These are phyloP conservation scores for Calonectria hongkongensis DNA, from an alignment of 2,329 filamentous ascomycete species.

Conservation along the genomic window DNA sequence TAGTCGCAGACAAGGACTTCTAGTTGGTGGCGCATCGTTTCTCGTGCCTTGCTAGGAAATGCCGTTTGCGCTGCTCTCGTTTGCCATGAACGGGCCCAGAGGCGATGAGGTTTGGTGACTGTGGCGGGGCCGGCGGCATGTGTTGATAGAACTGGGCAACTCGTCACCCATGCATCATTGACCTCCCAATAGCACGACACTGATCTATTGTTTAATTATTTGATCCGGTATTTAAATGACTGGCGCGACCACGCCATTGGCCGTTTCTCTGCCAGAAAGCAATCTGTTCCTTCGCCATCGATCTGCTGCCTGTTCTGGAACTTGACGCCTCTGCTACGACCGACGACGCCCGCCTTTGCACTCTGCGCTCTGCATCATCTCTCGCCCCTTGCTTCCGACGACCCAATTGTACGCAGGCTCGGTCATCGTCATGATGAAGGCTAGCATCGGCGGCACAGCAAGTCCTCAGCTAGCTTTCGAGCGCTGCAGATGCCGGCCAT, in stretches of 20 bases:
- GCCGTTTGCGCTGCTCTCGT: slow-evolving; percentile 15
- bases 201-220: slow-evolving; percentile 2
- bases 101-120: slow-evolving; percentile 16
- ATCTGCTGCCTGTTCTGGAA: background rate
- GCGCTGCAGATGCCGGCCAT: slow-evolving; percentile 20
- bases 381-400: background rate
- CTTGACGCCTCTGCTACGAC: background rate
- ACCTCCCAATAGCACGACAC: background rate
- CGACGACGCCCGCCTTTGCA: background rate
- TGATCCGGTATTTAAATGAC: background rate
- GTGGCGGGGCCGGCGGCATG: slow-evolving; percentile 22
- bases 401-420: background rate
- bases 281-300: background rate
- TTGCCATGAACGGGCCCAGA: slow-evolving; percentile 1
- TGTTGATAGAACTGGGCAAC: slow-evolving; percentile 8
- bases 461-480: slow-evolving; percentile 8
- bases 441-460: slow-evolving; percentile 11
- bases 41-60: slow-evolving; percentile 10
- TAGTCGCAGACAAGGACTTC: background rate
- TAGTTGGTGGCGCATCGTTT: slow-evolving; percentile 6
- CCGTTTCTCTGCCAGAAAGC: background rate
- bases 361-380: slow-evolving; percentile 10
- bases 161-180: slow-evolving; percentile 28
- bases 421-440: slow-evolving; percentile 19
- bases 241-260: background rate